phyloP scores from a whole-genome alignment of 2,329 filamentous ascomycete species.

The Trichoderma sp. region DNA sequence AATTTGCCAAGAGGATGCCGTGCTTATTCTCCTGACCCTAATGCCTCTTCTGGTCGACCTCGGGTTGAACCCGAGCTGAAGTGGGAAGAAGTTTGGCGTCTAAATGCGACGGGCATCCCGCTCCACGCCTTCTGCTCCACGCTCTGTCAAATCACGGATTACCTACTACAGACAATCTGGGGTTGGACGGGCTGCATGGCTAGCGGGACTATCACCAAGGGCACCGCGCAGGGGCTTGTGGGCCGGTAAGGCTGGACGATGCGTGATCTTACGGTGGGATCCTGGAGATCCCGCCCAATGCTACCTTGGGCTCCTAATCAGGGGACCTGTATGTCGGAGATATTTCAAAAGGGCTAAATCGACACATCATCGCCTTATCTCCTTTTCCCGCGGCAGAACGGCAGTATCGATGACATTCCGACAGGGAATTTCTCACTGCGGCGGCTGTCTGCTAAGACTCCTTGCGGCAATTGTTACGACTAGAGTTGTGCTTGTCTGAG shows the following conservation, averaged over 20 bases:
- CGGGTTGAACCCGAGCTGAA: neutral
- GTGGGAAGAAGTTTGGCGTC: neutral
- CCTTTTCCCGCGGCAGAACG: neutral
- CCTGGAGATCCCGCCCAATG: constrained; percentile 6
- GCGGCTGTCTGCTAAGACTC: neutral
- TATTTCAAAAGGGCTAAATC: neutral
- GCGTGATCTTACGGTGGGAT: constrained; percentile 17
- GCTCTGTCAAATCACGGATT: neutral
- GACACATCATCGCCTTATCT: neutral
- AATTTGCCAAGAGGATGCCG: neutral
- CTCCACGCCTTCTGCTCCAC: neutral
- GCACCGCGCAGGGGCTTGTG: neutral
- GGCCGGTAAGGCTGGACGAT: constrained; percentile 8
- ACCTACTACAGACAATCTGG: neutral
- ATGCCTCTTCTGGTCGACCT: neutral
- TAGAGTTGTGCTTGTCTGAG: neutral
- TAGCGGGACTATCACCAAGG: neutral
- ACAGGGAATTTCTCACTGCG: neutral
- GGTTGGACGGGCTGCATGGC: neutral
- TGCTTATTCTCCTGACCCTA: neutral
- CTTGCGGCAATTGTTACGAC: neutral
- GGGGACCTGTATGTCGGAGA: constrained; percentile 5
- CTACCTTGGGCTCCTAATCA: neutral
- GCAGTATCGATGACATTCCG: neutral
- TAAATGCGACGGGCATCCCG: neutral